phyloP scores from a whole-genome alignment of 2,329 filamentous ascomycete genomes.

The Cordyceps farinosa region DNA sequence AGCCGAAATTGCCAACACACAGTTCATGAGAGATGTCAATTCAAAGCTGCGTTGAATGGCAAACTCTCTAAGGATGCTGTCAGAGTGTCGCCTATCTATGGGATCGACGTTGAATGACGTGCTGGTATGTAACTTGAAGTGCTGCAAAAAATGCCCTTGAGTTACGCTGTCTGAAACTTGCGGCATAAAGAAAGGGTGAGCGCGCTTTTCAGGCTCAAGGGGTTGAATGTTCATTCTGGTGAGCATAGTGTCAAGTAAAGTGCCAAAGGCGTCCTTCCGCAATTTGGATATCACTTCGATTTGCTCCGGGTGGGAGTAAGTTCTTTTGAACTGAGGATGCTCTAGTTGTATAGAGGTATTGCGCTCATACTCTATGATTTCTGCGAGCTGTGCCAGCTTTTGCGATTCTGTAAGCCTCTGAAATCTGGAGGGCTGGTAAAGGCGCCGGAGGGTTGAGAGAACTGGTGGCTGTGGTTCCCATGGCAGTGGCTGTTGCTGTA shows the following conservation, averaged over 20 bases:
- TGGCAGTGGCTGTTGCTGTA: background rate
- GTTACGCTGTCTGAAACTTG: background rate
- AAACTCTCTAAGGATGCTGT: background rate
- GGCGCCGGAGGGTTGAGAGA: background rate
- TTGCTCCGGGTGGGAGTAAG: background rate
- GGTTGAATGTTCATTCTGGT: no score
- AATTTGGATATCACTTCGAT: background rate
- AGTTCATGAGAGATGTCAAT: slow-evolving; percentile 4
- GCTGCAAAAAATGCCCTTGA: background rate
- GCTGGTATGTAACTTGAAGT: slow-evolving; percentile 6
- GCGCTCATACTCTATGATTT: background rate
- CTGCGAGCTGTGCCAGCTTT: background rate
- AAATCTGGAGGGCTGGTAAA: background rate
- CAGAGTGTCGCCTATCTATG: background rate
- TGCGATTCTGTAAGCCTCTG: background rate
- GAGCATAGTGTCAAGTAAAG: background rate
- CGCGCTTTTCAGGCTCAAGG: background rate
- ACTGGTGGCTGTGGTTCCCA: background rate
- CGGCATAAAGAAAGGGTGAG: background rate
- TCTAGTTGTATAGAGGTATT: background rate
- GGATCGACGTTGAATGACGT: slow-evolving; percentile 9
- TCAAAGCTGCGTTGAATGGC: background rate
- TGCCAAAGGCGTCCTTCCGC: background rate
- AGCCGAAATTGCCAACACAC: background rate
- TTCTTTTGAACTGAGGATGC: background rate